These are phyloP conservation scores for Lactifluus echinatus DNA, from an alignment of 768 basidiomycete genomes.

Conservation along the genomic window DNA sequence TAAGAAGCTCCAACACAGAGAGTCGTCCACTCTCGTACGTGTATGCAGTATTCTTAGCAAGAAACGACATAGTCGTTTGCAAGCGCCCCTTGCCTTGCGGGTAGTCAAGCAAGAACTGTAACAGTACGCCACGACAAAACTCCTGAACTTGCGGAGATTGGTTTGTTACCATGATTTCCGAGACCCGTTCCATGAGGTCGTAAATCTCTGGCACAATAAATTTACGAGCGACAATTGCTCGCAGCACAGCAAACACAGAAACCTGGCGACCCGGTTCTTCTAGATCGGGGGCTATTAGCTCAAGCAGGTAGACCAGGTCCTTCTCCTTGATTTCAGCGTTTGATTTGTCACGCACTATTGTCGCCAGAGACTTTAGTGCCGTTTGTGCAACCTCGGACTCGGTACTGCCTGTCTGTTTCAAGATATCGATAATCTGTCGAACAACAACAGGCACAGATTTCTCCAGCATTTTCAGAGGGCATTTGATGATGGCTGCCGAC, in stretches of 20 bases:
- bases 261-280: constrained; percentile 84
- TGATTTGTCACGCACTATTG: constrained; percentile 84
- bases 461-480: constrained; percentile 67
- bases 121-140: constrained; percentile 75
- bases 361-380: constrained; percentile 78
- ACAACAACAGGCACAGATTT: constrained; percentile 77
- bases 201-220: constrained; percentile 96
- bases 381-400: constrained; percentile 87
- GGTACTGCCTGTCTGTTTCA: constrained; percentile 74
- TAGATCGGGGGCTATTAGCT: constrained; percentile 79
- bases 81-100: constrained; percentile 92
- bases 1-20: constrained; percentile 92
- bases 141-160: constrained; percentile 90
- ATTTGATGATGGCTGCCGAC: constrained; percentile 71
- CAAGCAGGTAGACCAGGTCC: constrained; percentile 80
- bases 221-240: constrained; percentile 83
- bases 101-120: constrained; percentile 95
- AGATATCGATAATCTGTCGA: constrained; percentile 73
- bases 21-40: constrained; percentile 81
- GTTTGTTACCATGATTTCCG: constrained; percentile 87
- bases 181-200: constrained; percentile 89
- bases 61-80: constrained; percentile 79
- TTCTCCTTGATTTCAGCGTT: constrained; percentile 77
- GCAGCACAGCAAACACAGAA: constrained; percentile 79
- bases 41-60: constrained; percentile 89